Conservation (phyloP, 106 monocot species). For the Apostasia shenzhenica region DNA sequence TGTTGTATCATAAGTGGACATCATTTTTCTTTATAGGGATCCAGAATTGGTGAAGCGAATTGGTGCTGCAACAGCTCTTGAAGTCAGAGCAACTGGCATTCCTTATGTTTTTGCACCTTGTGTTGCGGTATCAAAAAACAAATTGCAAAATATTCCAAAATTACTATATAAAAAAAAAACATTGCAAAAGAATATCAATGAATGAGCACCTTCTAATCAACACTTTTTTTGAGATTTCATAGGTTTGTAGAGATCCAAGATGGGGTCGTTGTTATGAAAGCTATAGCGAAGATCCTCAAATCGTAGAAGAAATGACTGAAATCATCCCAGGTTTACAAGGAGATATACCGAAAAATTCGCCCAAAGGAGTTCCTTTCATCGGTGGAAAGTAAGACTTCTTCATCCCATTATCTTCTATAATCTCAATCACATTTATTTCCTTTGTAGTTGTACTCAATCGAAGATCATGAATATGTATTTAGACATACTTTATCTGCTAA, state of each 20-base stretch:
- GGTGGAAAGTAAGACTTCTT: constrained; percentile 46
- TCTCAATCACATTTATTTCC: too few species aligned
- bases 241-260: constrained; percentile 78
- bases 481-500: too few species aligned
- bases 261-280: constrained; percentile 82
- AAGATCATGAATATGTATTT: too few species aligned
- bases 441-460: too few species aligned
- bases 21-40: constrained; percentile 25
- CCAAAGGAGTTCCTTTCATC: constrained; percentile 48
- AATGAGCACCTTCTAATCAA: neutral
- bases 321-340: constrained; percentile 69
- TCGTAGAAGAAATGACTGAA: constrained; percentile 64
- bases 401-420: neutral
- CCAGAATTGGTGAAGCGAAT: constrained; percentile 40
- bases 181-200: neutral
- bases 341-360: constrained; percentile 24
- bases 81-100: constrained; percentile 33
- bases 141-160: too few species aligned
- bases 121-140: constrained; percentile 16
- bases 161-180: neutral
- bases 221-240: neutral
- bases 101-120: constrained; percentile 32
- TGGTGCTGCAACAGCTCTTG: constrained; percentile 27
- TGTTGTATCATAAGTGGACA: neutral
- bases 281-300: constrained; percentile 51